Base-by-base conservation (phyloP, 768 basidiomycete genomes). In the Boletus reticulatus region DNA sequence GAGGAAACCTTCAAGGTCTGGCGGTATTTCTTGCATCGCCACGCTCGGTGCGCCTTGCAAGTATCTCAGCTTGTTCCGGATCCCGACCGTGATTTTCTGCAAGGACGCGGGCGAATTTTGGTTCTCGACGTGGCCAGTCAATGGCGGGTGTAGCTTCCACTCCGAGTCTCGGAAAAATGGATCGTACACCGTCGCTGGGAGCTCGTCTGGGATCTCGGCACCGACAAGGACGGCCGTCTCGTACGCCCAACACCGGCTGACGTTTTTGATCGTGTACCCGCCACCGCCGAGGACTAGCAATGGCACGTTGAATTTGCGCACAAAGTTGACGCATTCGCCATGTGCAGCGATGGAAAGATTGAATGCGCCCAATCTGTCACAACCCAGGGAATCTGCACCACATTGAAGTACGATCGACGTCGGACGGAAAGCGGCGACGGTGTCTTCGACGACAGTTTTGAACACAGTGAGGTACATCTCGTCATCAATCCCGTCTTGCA, bases 211-310 rank as follows among this genome's bases (percentile, higher is more conserved):
- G 29, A 99, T 82, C 37, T 80, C 73, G 0, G 87, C 83, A 16
- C 91, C 93, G 44, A 97, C 87, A 9, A 96, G 84, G 1, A 98
- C 89, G 13, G 92, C 87, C 0, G 97, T 99, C 72, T 99, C 96
- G 76, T 99, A 96, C 34, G 96, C 88, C 96, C 96, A 99, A 68
- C 96, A 99, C n/a, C 96, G 84, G 44, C 91, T 89, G 61, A 99
- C 97, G 67, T 96, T 96, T 67, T 94, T 91, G 70, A 98, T 91
- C 6, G 94, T 94, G 73, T 99, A 99, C 1, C 96, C 96, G 4
- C 96, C 96, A 3, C 96, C 96, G 41, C 96, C 96, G 7, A 99
- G 71, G 32, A 98, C 89, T 17, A 99, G 79, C 14, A 98, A 75
- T 2, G 96, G 96, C 4, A 98, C 83, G 64, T 87, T 85, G 75